phyloP scores from a whole-genome alignment of 352 stramenopile species.

The Globisporangium nagaii region DNA sequence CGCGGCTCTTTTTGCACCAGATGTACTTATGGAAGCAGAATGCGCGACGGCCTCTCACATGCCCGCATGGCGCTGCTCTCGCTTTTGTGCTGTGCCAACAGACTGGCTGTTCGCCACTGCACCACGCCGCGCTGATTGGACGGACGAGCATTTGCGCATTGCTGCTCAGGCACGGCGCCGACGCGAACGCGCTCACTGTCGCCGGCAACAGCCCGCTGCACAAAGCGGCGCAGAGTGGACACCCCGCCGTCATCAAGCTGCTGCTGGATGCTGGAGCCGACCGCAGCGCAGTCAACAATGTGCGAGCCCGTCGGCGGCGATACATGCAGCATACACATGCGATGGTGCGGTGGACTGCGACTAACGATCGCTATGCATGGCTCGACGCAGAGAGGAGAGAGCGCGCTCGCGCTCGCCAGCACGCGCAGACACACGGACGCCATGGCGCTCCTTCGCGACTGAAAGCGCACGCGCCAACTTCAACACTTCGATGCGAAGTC shows the following conservation, averaged over 20 bases:
- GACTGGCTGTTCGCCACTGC: constrained; percentile 22
- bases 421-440: constrained; percentile 28
- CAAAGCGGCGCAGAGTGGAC: constrained; percentile 33
- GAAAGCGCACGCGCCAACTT: neutral
- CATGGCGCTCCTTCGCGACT: constrained; percentile 18
- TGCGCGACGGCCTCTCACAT: too few relatives aligned
- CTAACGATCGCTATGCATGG: neutral
- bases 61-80: too few relatives aligned
- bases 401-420: constrained; percentile 22
- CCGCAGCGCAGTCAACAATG: constrained; percentile 16
- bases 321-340: too few relatives aligned
- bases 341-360: neutral
- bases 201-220: constrained; percentile 26
- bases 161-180: constrained; percentile 16
- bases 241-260: constrained; percentile 13
- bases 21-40: too few relatives aligned
- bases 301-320: neutral
- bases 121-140: constrained; percentile 34
- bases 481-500: neutral
- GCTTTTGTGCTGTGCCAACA: constrained; percentile 7
- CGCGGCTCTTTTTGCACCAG: too few relatives aligned
- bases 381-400: constrained; percentile 19
- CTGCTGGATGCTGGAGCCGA: constrained; percentile 20
- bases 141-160: constrained; percentile 20
- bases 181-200: constrained; percentile 11